phyloP scores from a whole-genome alignment of 495 filamentous ascomycete species.

The Neurospora sp. region DNA sequence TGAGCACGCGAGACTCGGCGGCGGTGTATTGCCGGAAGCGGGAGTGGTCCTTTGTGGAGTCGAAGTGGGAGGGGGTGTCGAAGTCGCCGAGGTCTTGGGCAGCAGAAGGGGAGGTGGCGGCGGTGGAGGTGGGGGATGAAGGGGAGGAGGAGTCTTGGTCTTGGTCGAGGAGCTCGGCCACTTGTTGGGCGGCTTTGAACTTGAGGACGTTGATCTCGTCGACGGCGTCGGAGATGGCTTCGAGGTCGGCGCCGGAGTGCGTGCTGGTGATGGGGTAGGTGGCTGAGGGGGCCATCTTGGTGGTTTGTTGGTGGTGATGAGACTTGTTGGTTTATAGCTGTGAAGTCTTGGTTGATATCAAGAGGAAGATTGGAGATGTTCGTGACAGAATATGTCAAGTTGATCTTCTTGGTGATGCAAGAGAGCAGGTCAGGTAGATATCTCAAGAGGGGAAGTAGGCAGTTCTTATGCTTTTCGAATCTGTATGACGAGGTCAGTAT shows the following conservation, averaged over 20 bases:
- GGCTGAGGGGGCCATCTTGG: conserved; percentile 6
- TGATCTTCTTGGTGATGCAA: background rate
- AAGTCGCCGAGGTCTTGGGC: conserved; percentile 44
- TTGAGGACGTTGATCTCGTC: conserved; percentile 75
- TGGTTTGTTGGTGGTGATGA: background rate
- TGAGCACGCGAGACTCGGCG: conserved; percentile 68
- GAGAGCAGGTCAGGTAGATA: background rate
- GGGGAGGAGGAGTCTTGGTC: background rate
- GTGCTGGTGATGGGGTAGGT: conserved; percentile 7
- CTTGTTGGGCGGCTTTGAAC: conserved; percentile 19
- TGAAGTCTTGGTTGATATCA: background rate
- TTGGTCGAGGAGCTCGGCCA: conserved; percentile 11
- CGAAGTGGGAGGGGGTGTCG: conserved; percentile 56
- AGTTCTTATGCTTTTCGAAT: background rate
- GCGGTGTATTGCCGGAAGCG: conserved; percentile 71
- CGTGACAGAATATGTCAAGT: background rate
- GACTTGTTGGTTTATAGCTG: background rate
- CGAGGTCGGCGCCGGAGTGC: conserved; percentile 65
- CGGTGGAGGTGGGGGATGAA: background rate
- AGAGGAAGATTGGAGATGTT: background rate
- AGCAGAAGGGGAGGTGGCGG: background rate
- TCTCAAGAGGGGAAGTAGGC: background rate
- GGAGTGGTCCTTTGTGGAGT: conserved; percentile 69
- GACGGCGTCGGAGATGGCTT: conserved; percentile 68
- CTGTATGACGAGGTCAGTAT: background rate